Evolutionary conservation across 139 green algal genomes (phyloP).

Genomic region (Mesostigma viride): DNA sequence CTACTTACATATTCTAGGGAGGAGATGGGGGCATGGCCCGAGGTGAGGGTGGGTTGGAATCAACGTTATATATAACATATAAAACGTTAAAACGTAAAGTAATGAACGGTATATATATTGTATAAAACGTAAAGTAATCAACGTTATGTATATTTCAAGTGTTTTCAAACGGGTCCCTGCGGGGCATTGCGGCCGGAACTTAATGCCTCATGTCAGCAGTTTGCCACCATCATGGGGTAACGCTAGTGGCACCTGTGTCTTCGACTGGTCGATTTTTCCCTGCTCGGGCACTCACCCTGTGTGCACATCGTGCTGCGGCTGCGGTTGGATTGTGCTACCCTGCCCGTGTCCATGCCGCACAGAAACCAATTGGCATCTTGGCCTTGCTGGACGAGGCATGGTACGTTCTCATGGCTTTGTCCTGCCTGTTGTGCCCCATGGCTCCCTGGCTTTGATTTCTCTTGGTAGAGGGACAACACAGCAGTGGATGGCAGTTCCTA

Average conservation of each 20-base stretch:
- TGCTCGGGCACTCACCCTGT: background rate
- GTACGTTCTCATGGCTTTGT: constrained; percentile 5
- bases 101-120: too few species aligned
- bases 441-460: background rate
- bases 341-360: constrained; percentile 1
- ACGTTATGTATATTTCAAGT: too few species aligned
- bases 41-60: too few species aligned
- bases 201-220: background rate
- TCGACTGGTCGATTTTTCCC: background rate
- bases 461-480: too few species aligned
- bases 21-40: too few species aligned
- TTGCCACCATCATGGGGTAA: background rate
- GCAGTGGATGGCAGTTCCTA: background rate
- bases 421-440: background rate
- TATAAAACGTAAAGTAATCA: too few species aligned
- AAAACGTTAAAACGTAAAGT: too few species aligned
- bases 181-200: too few species aligned
- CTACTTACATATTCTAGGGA: too few species aligned
- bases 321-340: background rate
- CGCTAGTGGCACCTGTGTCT: background rate
- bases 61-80: too few species aligned
- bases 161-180: too few species aligned
- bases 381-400: constrained; percentile 84
- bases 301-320: background rate
- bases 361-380: constrained; percentile 66